Conservation (phyloP, 2,329 filamentous ascomycete genomes). For the Diaporthe nobilis region DNA sequence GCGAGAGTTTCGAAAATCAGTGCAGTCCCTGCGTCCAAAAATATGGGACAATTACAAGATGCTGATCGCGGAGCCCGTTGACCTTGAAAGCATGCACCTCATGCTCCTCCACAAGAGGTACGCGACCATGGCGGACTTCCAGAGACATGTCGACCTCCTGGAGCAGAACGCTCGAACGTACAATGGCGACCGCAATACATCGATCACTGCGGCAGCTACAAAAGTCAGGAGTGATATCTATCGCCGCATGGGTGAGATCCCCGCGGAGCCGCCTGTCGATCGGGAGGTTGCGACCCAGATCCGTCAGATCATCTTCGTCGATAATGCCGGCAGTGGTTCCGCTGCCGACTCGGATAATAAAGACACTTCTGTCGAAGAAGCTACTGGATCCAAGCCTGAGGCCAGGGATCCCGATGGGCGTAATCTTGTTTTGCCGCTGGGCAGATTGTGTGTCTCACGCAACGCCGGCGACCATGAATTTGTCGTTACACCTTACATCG, state of each 20-base stretch:
- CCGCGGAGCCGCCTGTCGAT: background rate
- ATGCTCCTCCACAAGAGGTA: background rate
- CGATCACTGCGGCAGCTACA: background rate
- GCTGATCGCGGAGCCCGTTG: conserved; percentile 6
- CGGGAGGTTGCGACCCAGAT: background rate
- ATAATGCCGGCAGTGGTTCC: too few relatives aligned
- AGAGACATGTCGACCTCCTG: conserved; percentile 13
- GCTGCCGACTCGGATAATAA: too few relatives aligned
- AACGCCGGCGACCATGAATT: background rate
- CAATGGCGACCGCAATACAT: background rate
- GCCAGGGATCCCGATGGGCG: background rate
- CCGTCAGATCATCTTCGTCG: background rate
- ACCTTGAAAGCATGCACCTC: conserved; percentile 7
- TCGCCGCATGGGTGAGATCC: background rate
- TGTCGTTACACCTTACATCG: background rate
- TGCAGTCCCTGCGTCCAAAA: background rate
- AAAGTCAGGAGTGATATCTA: background rate
- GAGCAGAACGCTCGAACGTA: conserved; percentile 10
- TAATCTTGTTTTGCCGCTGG: conserved; percentile 13
- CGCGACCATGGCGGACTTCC: background rate
- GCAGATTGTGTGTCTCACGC: background rate
- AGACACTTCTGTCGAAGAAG: too few relatives aligned
- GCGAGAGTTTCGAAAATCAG: background rate
- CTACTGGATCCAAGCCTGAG: too few relatives aligned
- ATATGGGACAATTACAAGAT: background rate